A percentile compares a stretch with the other conserved stretches of the same genome.
Evolutionary conservation across 1,139 yeast genomes (phyloP).

Genomic region (Chernovozyma aurita): DNA sequence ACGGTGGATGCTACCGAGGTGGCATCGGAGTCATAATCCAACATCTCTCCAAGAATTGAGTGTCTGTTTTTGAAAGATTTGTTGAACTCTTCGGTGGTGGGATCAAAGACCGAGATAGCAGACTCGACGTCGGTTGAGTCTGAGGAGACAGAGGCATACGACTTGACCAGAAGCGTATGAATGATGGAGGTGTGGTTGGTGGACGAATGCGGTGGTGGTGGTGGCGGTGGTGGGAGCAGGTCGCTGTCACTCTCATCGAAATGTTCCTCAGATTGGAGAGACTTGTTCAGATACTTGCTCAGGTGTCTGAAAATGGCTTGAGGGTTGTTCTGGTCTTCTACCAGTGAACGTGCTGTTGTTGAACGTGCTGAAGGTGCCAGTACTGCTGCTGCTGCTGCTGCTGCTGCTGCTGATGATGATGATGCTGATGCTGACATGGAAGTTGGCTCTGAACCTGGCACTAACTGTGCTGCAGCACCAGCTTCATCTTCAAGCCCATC

Average conservation of each 20-base stretch:
- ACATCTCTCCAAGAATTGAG: conserved; percentile 44
- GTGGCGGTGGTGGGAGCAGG: conserved; percentile 1
- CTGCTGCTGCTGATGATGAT: neutral
- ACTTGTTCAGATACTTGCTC: too few species aligned
- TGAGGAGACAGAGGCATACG: conserved; percentile 1
- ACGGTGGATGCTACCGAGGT: conserved; percentile 5
- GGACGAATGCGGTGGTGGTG: conserved; percentile 1
- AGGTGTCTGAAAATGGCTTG: neutral
- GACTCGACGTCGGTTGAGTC: conserved; percentile 6
- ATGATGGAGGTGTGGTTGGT: neutral
- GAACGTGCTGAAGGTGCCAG: neutral
- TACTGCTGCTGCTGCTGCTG: neutral
- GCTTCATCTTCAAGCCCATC: neutral
- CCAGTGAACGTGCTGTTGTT: neutral
- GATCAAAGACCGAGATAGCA: conserved; percentile 13
- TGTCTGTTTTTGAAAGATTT: conserved; percentile 27
- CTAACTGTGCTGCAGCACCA: neutral
- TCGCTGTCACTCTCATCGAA: neutral
- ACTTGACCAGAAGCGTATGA: conserved; percentile 4
- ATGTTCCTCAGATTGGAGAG: neutral
- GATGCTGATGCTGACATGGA: neutral
- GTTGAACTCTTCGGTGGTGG: conserved; percentile 21
- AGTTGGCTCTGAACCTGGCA: neutral
- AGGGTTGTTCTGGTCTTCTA: neutral
- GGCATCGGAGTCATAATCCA: conserved; percentile 37